Percentiles rank a stretch among this genome's conserved stretches.
Conservation (phyloP, 2,329 filamentous ascomycete species). For the Stenocarpella maydis region DNA sequence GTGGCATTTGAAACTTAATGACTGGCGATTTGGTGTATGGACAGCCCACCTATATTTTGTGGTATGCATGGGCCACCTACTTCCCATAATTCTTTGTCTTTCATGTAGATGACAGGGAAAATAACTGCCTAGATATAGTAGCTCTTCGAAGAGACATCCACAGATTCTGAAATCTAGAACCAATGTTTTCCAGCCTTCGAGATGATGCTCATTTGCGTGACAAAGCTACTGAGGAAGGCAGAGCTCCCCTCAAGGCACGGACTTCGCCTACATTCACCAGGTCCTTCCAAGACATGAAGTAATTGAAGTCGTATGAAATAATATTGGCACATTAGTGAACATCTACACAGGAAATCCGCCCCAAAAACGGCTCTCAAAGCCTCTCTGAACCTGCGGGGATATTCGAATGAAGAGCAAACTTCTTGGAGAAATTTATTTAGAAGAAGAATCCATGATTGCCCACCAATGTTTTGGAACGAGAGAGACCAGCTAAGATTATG, state of each 20-base stretch:
- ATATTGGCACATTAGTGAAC: no score
- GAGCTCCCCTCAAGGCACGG: fast-evolving
- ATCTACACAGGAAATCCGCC: no score
- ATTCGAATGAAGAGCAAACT: no score
- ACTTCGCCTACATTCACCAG: no score
- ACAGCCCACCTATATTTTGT: background rate
- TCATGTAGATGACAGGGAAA: background rate
- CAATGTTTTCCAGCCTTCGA: background rate
- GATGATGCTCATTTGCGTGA: fast-evolving
- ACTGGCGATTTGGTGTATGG: no score
- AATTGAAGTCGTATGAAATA: no score
- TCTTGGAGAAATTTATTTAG: no score
- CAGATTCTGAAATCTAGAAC: background rate
- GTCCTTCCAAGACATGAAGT: background rate
- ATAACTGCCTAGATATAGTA: background rate
- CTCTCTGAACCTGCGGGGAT: no score
- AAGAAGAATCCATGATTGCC: no score
- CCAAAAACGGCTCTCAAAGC: no score
- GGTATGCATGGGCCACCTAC: background rate
- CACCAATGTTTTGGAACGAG: no score
- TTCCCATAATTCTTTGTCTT: background rate
- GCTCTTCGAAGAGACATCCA: background rate
- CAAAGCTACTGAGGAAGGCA: background rate
- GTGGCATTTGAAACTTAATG: background rate
- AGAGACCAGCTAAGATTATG: no score